Evolutionary conservation across 495 filamentous ascomycete genomes (phyloP).

Genomic region (Peziza echinospora): DNA sequence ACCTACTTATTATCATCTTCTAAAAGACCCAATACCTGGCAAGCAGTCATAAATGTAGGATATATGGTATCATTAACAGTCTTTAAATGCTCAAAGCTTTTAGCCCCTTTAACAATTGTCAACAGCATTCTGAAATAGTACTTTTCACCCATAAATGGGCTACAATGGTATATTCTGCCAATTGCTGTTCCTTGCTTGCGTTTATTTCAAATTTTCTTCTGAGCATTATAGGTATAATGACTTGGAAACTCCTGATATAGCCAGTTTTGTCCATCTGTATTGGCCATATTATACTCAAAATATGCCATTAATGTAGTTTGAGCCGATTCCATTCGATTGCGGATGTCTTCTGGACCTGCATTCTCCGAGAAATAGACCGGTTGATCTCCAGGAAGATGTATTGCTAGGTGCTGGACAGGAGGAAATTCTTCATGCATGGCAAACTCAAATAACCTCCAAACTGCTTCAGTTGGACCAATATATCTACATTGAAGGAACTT

Average conservation of each 20-base stretch:
- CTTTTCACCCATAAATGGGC: background rate
- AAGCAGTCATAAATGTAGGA: background rate
- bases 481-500: conserved; percentile 3
- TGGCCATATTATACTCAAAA: conserved; percentile 6
- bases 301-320: conserved; percentile 7
- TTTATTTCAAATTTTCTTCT: background rate
- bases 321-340: background rate
- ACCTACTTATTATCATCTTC: background rate
- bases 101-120: background rate
- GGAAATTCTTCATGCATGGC: conserved; percentile 4
- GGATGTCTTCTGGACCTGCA: background rate
- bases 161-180: background rate
- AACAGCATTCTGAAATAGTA: background rate
- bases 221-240: conserved; percentile 3
- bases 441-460: conserved; percentile 8
- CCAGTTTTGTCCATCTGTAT: conserved; percentile 1
- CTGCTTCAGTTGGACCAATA: conserved; percentile 5
- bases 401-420: conserved; percentile 2
- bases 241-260: conserved; percentile 8
- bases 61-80: background rate
- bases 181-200: background rate
- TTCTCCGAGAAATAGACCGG: conserved; percentile 5
- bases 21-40: background rate
- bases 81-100: background rate
- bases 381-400: conserved; percentile 1